phyloP scores from a whole-genome alignment of 805 yeast species.

The Lipomyces mesembrius region DNA sequence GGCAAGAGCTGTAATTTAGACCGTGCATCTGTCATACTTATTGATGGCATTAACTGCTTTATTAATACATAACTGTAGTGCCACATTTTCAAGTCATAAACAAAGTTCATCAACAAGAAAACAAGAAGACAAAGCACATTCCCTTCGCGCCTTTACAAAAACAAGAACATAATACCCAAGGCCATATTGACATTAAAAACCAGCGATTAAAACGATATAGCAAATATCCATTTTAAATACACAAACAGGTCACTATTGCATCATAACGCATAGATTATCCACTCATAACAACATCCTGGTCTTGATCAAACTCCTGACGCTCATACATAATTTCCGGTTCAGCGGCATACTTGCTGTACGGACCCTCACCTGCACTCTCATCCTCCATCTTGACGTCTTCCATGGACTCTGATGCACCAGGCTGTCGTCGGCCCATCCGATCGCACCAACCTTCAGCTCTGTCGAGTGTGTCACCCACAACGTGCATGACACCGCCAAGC shows the following conservation, averaged over 20 bases:
- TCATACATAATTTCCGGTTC: background rate
- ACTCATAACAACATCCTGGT: background rate
- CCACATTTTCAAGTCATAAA: background rate
- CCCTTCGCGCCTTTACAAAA: slow-evolving; percentile 1
- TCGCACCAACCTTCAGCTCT: slow-evolving; percentile 83
- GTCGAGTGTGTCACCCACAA: slow-evolving; percentile 81
- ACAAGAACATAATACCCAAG: background rate
- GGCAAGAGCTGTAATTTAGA: slow-evolving; percentile 9
- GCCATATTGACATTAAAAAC: background rate
- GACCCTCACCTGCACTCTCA: background rate
- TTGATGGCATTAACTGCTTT: background rate
- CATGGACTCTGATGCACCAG: slow-evolving; percentile 1
- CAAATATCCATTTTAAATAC: slow-evolving; percentile 3
- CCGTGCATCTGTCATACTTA: background rate
- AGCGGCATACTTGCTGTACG: background rate
- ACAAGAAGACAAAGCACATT: background rate
- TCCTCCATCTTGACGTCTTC: slow-evolving; percentile 2
- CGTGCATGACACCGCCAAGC: slow-evolving; percentile 79
- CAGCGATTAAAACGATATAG: background rate
- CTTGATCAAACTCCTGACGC: background rate
- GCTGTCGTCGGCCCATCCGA: slow-evolving; percentile 41
- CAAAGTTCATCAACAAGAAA: background rate
- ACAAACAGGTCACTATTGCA: background rate
- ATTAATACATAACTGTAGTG: background rate
- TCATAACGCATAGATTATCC: background rate